Base-by-base conservation (phyloP, 1,284 basidiomycete species). In the Coriolopsis trogii region DNA sequence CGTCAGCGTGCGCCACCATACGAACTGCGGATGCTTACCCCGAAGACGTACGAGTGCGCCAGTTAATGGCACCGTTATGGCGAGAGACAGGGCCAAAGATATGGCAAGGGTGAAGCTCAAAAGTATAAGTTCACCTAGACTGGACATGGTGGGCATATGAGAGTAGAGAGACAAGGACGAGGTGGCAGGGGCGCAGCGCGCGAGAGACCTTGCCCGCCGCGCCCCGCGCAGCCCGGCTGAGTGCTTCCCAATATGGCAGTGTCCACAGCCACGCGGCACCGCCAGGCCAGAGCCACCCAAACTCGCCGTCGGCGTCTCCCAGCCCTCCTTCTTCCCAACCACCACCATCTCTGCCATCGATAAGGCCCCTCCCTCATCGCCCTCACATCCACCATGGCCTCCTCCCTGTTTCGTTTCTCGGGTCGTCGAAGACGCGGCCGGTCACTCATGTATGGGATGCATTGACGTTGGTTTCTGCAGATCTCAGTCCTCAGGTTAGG, bases 41-140 rank as follows among this genome's bases (percentile, higher is more conserved):
- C 89, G 77, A 63, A 89, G 82, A 42, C 89, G 78, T 10, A 91
- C 84, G 9, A 91, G 74, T 18, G 85, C 75, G 12, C 88, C 89
- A 9, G 79, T 80, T 10, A 89, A 68, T 3, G 88, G 87, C 1
- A 89, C 83, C 10, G 70, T 63, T 25, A 74, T 58, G 30, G 64
- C 47, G 15, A 72, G 58, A 18, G 81, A 71, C 20, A 85, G 63
- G 21, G 69, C 74, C n/a, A 87, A 66, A 25, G 78, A 81, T 9
- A 88, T 65, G 3, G 77, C 39, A 2, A 84, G 43, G n/a, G 73
- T 61, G 3, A 80, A 71, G 4, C 69, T 43, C 39, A 80, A 47
- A 20, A 69, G 56, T n/a, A 63, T 13, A 9, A 58, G 21, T 12
- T 59, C 51, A 6, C 61, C 36, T 34, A 59, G 4, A 6, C 42